These are phyloP conservation scores for Cytidiella melzeri DNA, from an alignment of 768 basidiomycete genomes.

Conservation along the genomic window DNA sequence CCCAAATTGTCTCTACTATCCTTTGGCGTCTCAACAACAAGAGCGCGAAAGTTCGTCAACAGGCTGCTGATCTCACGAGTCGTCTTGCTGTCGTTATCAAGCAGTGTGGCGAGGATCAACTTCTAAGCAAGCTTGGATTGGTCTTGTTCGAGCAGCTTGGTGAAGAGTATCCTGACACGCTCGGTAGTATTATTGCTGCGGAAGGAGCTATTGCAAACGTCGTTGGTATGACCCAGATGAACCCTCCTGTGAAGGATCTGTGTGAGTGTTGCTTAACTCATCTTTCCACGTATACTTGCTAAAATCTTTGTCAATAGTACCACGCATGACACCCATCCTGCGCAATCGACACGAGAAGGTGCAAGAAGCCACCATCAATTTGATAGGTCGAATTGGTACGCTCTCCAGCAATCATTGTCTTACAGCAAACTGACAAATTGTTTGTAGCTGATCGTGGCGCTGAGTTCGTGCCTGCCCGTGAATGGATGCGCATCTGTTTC, in stretches of 20 bases:
- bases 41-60: constrained; percentile 97
- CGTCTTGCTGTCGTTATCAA: constrained; percentile 96
- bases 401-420: not conserved
- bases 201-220: constrained; percentile 99
- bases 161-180: constrained; percentile 98
- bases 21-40: constrained; percentile 99
- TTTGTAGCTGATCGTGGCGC: constrained; percentile 89
- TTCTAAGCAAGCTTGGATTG: constrained; percentile 91
- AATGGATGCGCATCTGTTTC: constrained; percentile 99
- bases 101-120: constrained; percentile 94
- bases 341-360: constrained; percentile 99
- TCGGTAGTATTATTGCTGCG: constrained; percentile 98
- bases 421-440: constrained; percentile 4
- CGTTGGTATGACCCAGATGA: constrained; percentile 99
- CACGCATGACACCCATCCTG: constrained; percentile 99
- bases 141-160: constrained; percentile 98
- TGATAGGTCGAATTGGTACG: constrained; percentile 91
- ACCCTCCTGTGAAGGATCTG: constrained; percentile 98
- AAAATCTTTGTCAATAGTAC: constrained; percentile 54
- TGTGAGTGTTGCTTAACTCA: constrained; percentile 47
- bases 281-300: constrained; percentile 12
- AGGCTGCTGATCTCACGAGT: constrained; percentile 98
- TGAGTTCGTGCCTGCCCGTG: constrained; percentile 95
- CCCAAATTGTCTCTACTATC: constrained; percentile 97
- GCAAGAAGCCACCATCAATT: constrained; percentile 98